Conservation (phyloP, 1,284 basidiomycete species). For the Ceratobasidium theobromae region DNA sequence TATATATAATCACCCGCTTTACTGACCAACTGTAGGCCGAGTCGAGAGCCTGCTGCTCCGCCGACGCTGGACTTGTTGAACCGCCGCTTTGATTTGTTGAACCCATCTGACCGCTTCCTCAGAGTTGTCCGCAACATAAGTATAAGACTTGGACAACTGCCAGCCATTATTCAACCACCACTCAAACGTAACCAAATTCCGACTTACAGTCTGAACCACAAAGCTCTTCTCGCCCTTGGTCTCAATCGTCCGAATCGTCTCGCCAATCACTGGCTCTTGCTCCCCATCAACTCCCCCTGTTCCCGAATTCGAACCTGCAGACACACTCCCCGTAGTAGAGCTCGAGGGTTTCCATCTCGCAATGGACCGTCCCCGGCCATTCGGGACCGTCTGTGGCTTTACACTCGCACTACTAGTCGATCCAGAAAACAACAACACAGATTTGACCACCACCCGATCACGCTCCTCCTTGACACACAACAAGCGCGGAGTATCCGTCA, state of each 20-base stretch:
- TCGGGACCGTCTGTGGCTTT: neutral
- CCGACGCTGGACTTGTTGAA: constrained; percentile 3
- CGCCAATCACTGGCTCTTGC: neutral
- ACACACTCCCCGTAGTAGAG: too few relatives aligned
- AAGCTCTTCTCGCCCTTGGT: constrained; percentile 35
- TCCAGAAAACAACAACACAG: neutral
- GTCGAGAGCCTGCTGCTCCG: neutral
- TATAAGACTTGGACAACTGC: constrained; percentile 33
- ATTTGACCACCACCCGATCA: constrained; percentile 22
- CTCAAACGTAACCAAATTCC: neutral
- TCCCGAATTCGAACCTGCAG: neutral
- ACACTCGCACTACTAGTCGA: too few relatives aligned
- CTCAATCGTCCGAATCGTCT: constrained; percentile 32
- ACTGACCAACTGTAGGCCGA: neutral
- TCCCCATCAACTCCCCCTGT: neutral
- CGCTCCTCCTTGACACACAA: constrained; percentile 34
- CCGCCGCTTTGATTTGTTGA: constrained; percentile 33
- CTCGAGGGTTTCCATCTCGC: constrained; percentile 17
- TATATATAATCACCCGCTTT: constrained; percentile 5
- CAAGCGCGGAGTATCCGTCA: constrained; percentile 33
- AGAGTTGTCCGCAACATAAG: constrained; percentile 32
- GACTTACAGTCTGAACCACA: constrained; percentile 34
- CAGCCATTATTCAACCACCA: neutral
- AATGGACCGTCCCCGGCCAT: constrained; percentile 6
- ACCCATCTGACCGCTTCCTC: constrained; percentile 29